phyloP scores from a whole-genome alignment of 805 yeast genomes.

The Candida pini region DNA sequence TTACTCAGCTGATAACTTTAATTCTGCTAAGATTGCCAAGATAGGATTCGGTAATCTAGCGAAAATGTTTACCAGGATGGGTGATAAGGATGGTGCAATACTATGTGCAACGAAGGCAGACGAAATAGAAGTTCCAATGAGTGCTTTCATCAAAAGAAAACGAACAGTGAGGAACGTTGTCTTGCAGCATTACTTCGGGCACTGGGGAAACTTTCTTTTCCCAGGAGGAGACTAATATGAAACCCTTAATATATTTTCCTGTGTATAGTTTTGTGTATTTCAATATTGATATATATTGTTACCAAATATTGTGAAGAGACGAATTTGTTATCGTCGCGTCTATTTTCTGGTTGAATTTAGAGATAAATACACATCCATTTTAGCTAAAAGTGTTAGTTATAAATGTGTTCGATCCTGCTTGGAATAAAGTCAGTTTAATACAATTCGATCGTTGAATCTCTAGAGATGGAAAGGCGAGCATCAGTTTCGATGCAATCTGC shows the following conservation, averaged over 20 bases:
- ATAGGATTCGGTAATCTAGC: constrained; percentile 32
- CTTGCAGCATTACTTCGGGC: constrained; percentile 29
- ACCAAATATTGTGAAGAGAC: too few relatives aligned
- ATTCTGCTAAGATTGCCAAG: constrained; percentile 34
- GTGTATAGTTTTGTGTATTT: too few relatives aligned
- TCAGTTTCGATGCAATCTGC: constrained; percentile 16
- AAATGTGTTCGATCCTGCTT: too few relatives aligned
- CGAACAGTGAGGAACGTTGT: constrained; percentile 28
- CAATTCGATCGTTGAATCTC: too few relatives aligned
- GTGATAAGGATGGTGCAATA: constrained; percentile 23
- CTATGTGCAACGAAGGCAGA: constrained; percentile 22
- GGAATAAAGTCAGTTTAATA: too few relatives aligned
- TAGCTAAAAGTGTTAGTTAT: too few relatives aligned
- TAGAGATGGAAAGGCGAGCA: constrained; percentile 4
- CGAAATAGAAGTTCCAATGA: constrained; percentile 27
- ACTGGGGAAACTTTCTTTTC: constrained; percentile 30
- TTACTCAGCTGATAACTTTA: constrained; percentile 27
- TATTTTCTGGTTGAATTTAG: too few relatives aligned
- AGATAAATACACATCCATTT: too few relatives aligned
- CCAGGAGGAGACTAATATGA: constrained; percentile 16
- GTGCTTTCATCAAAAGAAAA: constrained; percentile 17
- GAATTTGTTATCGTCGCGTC: too few relatives aligned
- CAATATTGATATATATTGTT: too few relatives aligned
- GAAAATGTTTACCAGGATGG: constrained; percentile 27
- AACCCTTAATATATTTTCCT: neutral